Percentiles rank a stretch among this genome's conserved stretches.
Conservation (phyloP, 164 flowering plant species). For the Annona cherimola region DNA sequence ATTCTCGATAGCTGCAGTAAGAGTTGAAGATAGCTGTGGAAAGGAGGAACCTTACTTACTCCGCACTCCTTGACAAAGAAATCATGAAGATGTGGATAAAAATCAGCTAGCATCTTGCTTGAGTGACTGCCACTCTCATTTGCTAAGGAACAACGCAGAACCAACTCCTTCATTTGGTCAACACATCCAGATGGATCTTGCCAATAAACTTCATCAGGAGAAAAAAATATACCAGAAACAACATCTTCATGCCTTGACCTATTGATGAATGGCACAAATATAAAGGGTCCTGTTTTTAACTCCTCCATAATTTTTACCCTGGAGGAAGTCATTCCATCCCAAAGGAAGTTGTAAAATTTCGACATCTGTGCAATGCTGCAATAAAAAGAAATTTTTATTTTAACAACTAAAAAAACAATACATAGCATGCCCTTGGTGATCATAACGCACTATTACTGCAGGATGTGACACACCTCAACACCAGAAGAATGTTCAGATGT, state of each 20-base stretch:
- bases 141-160: conserved; percentile 15
- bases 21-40: conserved; percentile 48
- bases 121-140: conserved; percentile 12
- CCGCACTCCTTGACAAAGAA: conserved; percentile 80
- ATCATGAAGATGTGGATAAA: conserved; percentile 68
- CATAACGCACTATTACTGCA: too few species aligned
- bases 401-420: too few species aligned
- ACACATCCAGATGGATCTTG: conserved; percentile 63
- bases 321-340: conserved; percentile 47
- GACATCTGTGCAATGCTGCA: conserved; percentile 82
- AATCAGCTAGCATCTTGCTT: conserved; percentile 39
- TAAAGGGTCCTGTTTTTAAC: conserved; percentile 48
- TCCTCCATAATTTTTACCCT: conserved; percentile 31
- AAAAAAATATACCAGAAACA: conserved; percentile 57
- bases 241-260: conserved; percentile 37
- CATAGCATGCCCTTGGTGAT: too few species aligned
- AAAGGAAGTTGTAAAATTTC: conserved; percentile 63
- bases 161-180: conserved; percentile 28
- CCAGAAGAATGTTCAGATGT: too few species aligned
- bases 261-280: conserved; percentile 64
- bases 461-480: too few species aligned
- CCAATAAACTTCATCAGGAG: conserved; percentile 73
- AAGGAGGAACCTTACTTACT: conserved; percentile 57
- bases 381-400: not conserved
- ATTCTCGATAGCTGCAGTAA: conserved; percentile 50